Evolutionary conservation across 305 asterid genomes (phyloP), one percentile per base, ranked within the genome.

Genomic region (Fraxinus ornus): DNA sequence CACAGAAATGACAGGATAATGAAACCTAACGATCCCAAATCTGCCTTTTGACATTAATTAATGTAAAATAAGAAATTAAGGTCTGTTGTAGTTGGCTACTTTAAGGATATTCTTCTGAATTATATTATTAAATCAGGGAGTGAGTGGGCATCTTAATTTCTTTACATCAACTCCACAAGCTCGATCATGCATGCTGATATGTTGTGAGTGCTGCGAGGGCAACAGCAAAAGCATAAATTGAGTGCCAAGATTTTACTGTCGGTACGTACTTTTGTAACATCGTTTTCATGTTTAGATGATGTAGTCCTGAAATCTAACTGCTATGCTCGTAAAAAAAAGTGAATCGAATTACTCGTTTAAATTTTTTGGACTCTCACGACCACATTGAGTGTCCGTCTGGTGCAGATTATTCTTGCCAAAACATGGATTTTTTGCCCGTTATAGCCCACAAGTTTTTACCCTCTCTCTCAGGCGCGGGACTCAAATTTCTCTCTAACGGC

Each of bases 61-160:
- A 70, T 74, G 83, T 66, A 66, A 22, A 76, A 57, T 57, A 75
- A 64, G 8, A 52, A 28, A 73, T 32, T 83, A 2, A 76, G 81
- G 87, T 85, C 82, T 83, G 76, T 74, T 76, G 74, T 80, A 81
- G 83, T 88, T 86, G 89, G 89, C 72, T 47, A 75, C 85, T 85
- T 88, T 84, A 72, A 80, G 89, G 88, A 87, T 87, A 88, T 86
- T 82, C 87, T 77, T 74, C 85, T 74, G 12, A 36, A 81, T 49
- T 77, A 78, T 78, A 60, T 77, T 82, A 82, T 8, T 68, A 81
- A 82, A 68, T 71, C 52, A 13, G 47, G 76, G n/a, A n/a, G n/a
- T n/a, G 55, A 84, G 86, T 85, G 91, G 92, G 92, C 86, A 91
- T 90, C 93, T 89, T 88, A 19, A 71, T 81, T 71, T 84, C 78